Percentiles rank a stretch among this genome's conserved stretches.
Evolutionary conservation across 305 asterid species (phyloP).

Genomic region (Stenogyne calaminthoides): DNA sequence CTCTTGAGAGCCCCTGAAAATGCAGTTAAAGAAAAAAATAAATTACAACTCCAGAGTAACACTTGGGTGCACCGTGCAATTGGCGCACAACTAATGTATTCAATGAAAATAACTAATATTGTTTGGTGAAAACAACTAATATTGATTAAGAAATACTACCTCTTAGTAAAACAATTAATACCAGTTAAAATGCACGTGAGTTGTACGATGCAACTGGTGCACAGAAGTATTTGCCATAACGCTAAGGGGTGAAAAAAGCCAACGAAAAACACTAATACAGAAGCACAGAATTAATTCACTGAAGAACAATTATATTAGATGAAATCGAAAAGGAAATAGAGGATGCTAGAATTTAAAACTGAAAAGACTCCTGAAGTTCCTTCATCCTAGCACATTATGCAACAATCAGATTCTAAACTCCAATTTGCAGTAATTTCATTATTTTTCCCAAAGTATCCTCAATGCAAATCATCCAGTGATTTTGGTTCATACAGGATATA

Average conservation of each 20-base stretch:
- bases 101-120: too few species aligned
- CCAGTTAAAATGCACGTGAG: too few species aligned
- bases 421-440: background rate
- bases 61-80: too few species aligned
- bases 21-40: background rate
- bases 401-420: background rate
- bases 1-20: constrained; percentile 72
- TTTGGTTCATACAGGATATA: background rate
- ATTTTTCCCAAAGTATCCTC: background rate
- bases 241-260: background rate
- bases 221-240: too few species aligned
- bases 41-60: background rate
- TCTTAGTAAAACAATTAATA: too few species aligned
- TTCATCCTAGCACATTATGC: background rate
- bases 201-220: too few species aligned
- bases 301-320: background rate
- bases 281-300: background rate
- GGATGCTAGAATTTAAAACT: background rate
- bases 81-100: too few species aligned
- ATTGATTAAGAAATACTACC: too few species aligned
- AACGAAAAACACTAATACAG: background rate
- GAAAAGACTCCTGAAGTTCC: background rate
- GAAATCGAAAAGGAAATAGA: background rate
- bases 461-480: background rate
- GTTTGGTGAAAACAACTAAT: too few species aligned